Percentiles rank a stretch among this genome's conserved stretches.
Conservation (phyloP, 495 filamentous ascomycete species). For the Monascus purpureus region DNA sequence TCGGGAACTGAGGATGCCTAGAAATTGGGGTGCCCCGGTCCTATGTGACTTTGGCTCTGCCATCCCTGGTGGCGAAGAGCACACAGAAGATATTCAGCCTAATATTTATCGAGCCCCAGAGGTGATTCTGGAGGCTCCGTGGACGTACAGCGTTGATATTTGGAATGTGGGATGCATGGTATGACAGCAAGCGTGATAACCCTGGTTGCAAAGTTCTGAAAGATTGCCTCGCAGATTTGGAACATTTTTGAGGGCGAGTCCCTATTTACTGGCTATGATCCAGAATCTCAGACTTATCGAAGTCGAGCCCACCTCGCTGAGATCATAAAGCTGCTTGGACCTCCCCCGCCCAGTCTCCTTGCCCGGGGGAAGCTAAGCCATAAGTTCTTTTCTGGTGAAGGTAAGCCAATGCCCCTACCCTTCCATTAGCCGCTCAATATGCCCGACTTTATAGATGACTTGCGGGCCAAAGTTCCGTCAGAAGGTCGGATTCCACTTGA, state of each 20-base stretch:
- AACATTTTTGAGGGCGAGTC: constrained; percentile 13
- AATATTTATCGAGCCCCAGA: constrained; percentile 30
- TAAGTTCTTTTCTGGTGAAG: constrained; percentile 9
- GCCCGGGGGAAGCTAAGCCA: constrained; percentile 8
- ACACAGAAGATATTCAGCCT: constrained; percentile 17
- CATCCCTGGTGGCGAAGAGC: constrained; percentile 4
- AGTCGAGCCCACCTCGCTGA: constrained; percentile 28
- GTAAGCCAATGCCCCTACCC: constrained; percentile 3
- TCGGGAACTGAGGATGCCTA: constrained; percentile 10
- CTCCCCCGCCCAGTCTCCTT: constrained; percentile 21
- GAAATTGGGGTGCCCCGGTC: constrained; percentile 5
- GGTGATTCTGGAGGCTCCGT: constrained; percentile 21
- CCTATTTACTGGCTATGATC: constrained; percentile 14
- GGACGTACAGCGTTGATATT: constrained; percentile 28
- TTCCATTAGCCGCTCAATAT: background rate
- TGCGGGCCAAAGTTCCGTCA: constrained; percentile 3
- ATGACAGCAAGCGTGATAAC: constrained; percentile 6
- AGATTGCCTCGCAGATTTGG: constrained; percentile 14
- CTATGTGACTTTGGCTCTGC: constrained; percentile 19
- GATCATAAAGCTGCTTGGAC: constrained; percentile 28
- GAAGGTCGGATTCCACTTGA: constrained; percentile 15
- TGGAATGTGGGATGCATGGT: constrained; percentile 33
- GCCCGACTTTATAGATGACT: constrained; percentile 8
- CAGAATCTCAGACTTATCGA: constrained; percentile 14
- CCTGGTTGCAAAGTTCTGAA: constrained; percentile 14